Conservation (phyloP, 768 basidiomycete genomes). For the Flagelloscypha sp. region DNA sequence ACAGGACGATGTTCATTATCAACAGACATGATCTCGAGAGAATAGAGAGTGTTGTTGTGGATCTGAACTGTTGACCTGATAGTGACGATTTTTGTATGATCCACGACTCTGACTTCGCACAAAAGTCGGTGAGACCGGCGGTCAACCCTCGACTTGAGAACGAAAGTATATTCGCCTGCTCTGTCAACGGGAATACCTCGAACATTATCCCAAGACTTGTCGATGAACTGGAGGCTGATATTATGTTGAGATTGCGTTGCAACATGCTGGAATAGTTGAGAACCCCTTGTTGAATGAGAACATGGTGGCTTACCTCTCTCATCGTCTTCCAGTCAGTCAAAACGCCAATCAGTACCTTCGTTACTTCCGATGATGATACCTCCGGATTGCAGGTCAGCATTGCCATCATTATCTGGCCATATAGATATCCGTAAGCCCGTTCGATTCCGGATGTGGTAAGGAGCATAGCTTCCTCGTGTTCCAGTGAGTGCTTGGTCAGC, state of each 20-base stretch:
- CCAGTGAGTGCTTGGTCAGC: constrained; percentile 63
- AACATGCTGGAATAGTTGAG: constrained; percentile 37
- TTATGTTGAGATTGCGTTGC: constrained; percentile 65
- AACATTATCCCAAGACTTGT: constrained; percentile 84
- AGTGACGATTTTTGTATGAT: constrained; percentile 91
- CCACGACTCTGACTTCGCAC: constrained; percentile 82
- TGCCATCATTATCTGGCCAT: constrained; percentile 75
- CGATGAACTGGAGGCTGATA: constrained; percentile 77
- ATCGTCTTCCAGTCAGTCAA: constrained; percentile 93
- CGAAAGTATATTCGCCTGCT: constrained; percentile 87
- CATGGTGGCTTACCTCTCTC: constrained; percentile 60
- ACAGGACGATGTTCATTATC: constrained; percentile 79
- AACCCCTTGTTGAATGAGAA: constrained; percentile 4
- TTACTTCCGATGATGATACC: constrained; percentile 62
- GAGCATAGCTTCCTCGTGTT: constrained; percentile 82
- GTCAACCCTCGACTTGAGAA: constrained; percentile 70
- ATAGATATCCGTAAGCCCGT: constrained; percentile 81
- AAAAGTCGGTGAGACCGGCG: constrained; percentile 74
- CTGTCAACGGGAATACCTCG: constrained; percentile 84
- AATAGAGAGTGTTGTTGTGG: constrained; percentile 86
- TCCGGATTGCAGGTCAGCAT: constrained; percentile 31
- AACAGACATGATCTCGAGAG: constrained; percentile 84
- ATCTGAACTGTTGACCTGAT: constrained; percentile 89
- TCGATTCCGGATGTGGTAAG: constrained; percentile 86
- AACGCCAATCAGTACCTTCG: constrained; percentile 85